phyloP scores from a whole-genome alignment of 2,329 filamentous ascomycete species.

The Arthrobotrys sphaeroides region DNA sequence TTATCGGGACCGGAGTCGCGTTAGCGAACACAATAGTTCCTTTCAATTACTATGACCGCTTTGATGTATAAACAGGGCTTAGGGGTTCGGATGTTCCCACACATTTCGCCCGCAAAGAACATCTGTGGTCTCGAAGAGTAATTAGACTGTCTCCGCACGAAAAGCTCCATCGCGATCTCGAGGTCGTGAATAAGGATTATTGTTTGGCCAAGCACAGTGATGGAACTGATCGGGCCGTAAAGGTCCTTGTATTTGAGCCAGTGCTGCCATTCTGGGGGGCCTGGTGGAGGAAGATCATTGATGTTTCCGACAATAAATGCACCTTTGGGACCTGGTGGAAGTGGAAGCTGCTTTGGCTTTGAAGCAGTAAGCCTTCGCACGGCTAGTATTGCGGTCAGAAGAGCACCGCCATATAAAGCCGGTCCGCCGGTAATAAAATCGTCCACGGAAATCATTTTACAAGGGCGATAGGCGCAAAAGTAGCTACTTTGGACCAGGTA shows the following conservation, averaged over 20 bases:
- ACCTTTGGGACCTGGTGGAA: slow-evolving; percentile 41
- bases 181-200: slow-evolving; percentile 63
- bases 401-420: slow-evolving; percentile 25
- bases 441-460: slow-evolving; percentile 9
- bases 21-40: background rate
- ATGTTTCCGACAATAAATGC: slow-evolving; percentile 23
- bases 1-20: background rate
- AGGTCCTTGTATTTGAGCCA: slow-evolving; percentile 62
- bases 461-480: background rate
- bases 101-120: slow-evolving; percentile 61
- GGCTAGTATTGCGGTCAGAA: background rate
- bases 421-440: slow-evolving; percentile 4
- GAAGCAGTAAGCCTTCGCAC: slow-evolving; percentile 11
- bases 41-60: too few species aligned
- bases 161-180: slow-evolving; percentile 60
- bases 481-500: background rate
- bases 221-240: slow-evolving; percentile 61
- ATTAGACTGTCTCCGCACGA: slow-evolving; percentile 61
- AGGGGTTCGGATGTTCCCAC: too few species aligned
- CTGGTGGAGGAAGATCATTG: slow-evolving; percentile 51
- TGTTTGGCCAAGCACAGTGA: slow-evolving; percentile 63
- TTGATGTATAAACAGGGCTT: too few species aligned
- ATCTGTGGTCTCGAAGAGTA: slow-evolving; percentile 61
- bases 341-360: slow-evolving; percentile 4
- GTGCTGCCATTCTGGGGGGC: slow-evolving; percentile 61